Base-by-base conservation (phyloP, 345 rosid species). In the Arabidopsis suecica region DNA sequence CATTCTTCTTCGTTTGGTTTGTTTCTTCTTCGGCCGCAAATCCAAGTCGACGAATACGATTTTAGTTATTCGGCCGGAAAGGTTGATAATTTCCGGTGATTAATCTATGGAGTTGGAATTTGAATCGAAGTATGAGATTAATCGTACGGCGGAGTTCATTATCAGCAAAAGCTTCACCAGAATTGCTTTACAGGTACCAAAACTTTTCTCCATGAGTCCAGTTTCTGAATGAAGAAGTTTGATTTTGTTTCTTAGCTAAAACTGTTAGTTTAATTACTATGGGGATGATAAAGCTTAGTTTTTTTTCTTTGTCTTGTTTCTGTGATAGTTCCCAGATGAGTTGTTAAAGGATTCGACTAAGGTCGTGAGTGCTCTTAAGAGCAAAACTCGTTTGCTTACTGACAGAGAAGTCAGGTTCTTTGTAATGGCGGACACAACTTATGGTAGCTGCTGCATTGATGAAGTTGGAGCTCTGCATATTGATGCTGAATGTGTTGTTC, bases 351-450 rank as follows among this genome's bases (percentile, higher is more conserved):
- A 87, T 68, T 86, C 97, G 0, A 81, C 79, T 6, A 85, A 79
- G 54, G 86, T 94, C 28, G 91, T 83, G 83, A 73, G 59, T 55
- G 81, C 83, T 18, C 80, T 93, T 12, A 80, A 77, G 69, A 30
- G 57, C 45, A 78, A 82, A 49, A 83, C 86, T 44, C 61, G 41
- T 44, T 74, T 76, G 49, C 79, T 85, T 36, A 82, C 40, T 70
- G 86, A 62, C n/a, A 75, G 75, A 57, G 84, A 83, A 66, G 82
- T 90, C 53, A 62, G 90, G 38, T 75, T 94, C 78, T 90, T 84
- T 76, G 83, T 94, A 6, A 91, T 94, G 95, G 98, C 98, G 0
- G 98, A 94, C 74, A 86, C 97, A 48, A 83, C 96, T 7, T 94
- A 82, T 23, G 98, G 98, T 13, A 91, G 97, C 56, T 94, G 98